Evolutionary conservation across 1,284 basidiomycete genomes (phyloP), one percentile per base, ranked within the genome.

Genomic region (Rugosomyces carneus): DNA sequence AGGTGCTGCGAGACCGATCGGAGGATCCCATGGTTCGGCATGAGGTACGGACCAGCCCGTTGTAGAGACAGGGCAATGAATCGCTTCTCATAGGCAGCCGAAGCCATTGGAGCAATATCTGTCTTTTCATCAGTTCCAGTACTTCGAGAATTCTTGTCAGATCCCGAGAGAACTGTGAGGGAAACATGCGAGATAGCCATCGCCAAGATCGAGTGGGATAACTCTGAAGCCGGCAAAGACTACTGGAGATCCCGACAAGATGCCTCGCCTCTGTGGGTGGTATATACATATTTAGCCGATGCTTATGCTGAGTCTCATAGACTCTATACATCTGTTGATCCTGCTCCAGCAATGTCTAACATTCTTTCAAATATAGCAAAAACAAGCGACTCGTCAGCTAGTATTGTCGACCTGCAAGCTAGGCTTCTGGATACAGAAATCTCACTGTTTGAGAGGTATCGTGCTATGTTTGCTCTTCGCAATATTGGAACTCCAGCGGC

Each of bases 111-210:
- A 36, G 96, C 96, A 1, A 92, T 99, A 44, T 92, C 89, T 6
- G 74, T 80, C 16, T 62, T 73, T 2, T 58, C 67, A 0, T 88
- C 89, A 4, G 64, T 95, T 15, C 78, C 84, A 1, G 63, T 93
- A 24, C 74, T 99, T 35, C 69, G 75, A 50, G 73, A 86, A 61
- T 94, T 87, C 68, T 65, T 89, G 23, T 64, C 73, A 50, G 90
- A 95, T 67, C 61, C 78, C 3, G 81, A 92, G 52, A 76, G 86
- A 32, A 81, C 83, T 35, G 93, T 99, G 0, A 78, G 93, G 34
- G 96, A 99, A 71, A 99, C 96, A 0, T 98, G 94, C 67, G 93
- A 99, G 69, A 92, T 99, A 50, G 96, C 96, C 1, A 80, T 99
- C 39, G 89, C 81, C 24, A 96, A 94, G 73, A 96, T 99, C 53